These are phyloP conservation scores for Didymella sp. DNA, from an alignment of 2,329 filamentous ascomycete genomes.

Conservation along the genomic window DNA sequence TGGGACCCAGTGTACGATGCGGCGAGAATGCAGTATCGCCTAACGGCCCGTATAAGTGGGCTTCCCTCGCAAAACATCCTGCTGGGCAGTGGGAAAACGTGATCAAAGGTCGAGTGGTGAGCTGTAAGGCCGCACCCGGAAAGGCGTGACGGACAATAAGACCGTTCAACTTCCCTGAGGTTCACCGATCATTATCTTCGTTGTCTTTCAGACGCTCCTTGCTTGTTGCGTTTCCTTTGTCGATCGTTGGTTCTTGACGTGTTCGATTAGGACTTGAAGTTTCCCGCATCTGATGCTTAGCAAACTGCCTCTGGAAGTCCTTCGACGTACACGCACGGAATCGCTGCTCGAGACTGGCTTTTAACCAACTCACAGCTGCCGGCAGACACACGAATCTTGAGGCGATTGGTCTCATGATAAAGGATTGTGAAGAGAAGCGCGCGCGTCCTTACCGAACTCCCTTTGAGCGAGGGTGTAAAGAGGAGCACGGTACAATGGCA, in stretches of 20 bases:
- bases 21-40: conserved; percentile 15
- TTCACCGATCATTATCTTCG: conserved; percentile 8
- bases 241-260: not conserved
- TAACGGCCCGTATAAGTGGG: conserved; percentile 6
- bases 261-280: not conserved
- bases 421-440: conserved; percentile 12
- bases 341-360: conserved; percentile 15
- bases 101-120: conserved; percentile 2
- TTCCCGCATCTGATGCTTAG: conserved; percentile 6
- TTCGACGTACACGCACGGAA: conserved; percentile 13
- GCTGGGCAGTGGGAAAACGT: conserved; percentile 6
- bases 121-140: conserved; percentile 14
- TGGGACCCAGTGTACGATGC: conserved; percentile 4
- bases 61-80: conserved; percentile 18
- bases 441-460: not conserved
- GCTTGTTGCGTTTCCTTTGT: conserved; percentile 1
- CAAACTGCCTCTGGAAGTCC: conserved; percentile 18
- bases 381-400: conserved; percentile 11
- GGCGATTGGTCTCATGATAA: conserved; percentile 21
- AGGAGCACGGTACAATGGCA: not conserved
- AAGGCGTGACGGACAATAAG: conserved; percentile 12
- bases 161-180: not conserved
- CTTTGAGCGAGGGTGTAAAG: not conserved
- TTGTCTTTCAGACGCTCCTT: not conserved
- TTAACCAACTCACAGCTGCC: conserved; percentile 16